Conservation (phyloP, 2,329 filamentous ascomycete species). For the Epichloe brachyelytri region DNA sequence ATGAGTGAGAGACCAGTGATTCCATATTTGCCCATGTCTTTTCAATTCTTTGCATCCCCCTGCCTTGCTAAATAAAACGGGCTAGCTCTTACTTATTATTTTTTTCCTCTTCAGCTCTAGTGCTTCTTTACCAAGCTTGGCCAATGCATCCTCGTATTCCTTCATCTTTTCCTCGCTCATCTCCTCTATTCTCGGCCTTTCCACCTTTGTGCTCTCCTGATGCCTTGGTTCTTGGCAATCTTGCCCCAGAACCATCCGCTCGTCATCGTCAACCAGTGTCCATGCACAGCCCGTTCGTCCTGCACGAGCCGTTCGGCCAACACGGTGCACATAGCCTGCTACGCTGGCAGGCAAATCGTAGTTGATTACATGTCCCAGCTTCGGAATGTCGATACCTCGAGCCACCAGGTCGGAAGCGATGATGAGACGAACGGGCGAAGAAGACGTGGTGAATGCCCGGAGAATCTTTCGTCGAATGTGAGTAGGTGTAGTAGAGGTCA, state of each 20-base stretch:
- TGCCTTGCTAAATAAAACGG: no score
- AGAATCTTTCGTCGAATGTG: conserved; percentile 55
- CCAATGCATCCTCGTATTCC: conserved; percentile 44
- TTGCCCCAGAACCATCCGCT: conserved; percentile 87
- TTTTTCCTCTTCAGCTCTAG: conserved; percentile 15
- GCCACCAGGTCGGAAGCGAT: conserved; percentile 90
- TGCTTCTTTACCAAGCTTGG: conserved; percentile 50
- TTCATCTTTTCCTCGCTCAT: conserved; percentile 35
- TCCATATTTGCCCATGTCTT: no score
- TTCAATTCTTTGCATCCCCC: no score
- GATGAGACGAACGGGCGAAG: conserved; percentile 57
- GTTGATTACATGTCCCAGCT: conserved; percentile 76
- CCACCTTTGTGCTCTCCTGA: conserved; percentile 32
- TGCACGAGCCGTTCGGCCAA: conserved; percentile 80
- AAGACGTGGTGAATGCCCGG: conserved; percentile 51
- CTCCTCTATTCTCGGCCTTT: conserved; percentile 32
- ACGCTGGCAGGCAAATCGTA: conserved; percentile 80
- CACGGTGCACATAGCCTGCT: conserved; percentile 78
- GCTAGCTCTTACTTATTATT: background rate
- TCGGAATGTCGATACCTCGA: conserved; percentile 72
- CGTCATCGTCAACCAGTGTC: conserved; percentile 71
- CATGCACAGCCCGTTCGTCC: conserved; percentile 65
- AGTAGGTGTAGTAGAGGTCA: conserved; percentile 68
- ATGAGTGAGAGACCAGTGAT: conserved; percentile 10
- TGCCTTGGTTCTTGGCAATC: conserved; percentile 48